phyloP scores from a whole-genome alignment of 306 rosid species.

The Quercus suber region DNA sequence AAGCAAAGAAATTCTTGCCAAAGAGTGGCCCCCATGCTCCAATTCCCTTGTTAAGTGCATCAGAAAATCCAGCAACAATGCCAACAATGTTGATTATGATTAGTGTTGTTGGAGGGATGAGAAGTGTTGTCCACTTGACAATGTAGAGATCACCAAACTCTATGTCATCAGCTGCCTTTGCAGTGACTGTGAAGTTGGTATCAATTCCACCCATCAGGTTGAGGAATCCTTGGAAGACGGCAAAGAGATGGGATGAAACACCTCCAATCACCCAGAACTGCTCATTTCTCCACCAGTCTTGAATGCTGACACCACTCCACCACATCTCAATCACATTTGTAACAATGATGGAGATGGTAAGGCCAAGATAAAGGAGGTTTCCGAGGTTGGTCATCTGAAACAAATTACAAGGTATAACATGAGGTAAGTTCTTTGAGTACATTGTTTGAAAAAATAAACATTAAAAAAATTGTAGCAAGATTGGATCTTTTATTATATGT shows the following conservation, averaged over 20 bases:
- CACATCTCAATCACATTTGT: constrained; percentile 85
- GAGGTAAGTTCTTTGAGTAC: not conserved
- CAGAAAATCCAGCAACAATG: constrained; percentile 95
- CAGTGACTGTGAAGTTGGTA: constrained; percentile 91
- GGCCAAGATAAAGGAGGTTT: constrained; percentile 85
- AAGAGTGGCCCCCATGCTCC: constrained; percentile 97
- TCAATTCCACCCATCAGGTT: constrained; percentile 89
- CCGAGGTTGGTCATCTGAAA: constrained; percentile 92
- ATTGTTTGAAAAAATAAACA: too few relatives aligned
- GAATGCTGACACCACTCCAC: constrained; percentile 90
- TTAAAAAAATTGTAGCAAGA: too few relatives aligned
- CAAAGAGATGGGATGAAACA: constrained; percentile 93
- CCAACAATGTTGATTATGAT: constrained; percentile 87
- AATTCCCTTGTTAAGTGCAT: constrained; percentile 86
- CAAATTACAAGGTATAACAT: constrained; percentile 2
- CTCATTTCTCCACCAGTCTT: constrained; percentile 89
- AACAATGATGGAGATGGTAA: constrained; percentile 75
- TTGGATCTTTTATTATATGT: too few relatives aligned
- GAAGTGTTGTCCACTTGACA: constrained; percentile 91
- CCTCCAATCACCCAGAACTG: constrained; percentile 99
- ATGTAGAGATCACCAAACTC: constrained; percentile 90
- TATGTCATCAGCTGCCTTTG: constrained; percentile 80
- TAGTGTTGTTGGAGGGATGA: constrained; percentile 90
- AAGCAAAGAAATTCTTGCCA: constrained; percentile 93
- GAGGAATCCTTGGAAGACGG: constrained; percentile 91